Base-by-base conservation (phyloP, 495 filamentous ascomycete genomes). In the Penicillium argentinense region DNA sequence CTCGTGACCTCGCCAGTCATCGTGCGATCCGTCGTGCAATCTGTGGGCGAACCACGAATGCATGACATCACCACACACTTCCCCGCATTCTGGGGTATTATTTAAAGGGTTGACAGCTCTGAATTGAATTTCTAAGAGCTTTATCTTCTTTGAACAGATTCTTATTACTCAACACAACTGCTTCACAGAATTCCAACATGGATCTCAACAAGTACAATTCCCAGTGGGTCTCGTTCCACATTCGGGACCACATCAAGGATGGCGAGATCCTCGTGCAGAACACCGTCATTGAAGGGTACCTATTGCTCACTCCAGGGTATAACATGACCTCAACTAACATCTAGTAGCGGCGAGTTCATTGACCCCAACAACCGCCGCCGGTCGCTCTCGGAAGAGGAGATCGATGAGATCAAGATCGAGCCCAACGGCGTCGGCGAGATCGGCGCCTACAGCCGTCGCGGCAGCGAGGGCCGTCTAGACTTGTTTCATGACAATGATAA, bases 161-260 rank as follows among this genome's bases (percentile, higher is more conserved):
- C n/a, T n/a, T n/a, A n/a, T n/a, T n/a, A n/a, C n/a, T n/a, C n/a
- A n/a, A n/a, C n/a, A n/a, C n/a, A n/a, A n/a, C n/a, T n/a, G n/a
- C n/a, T n/a, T n/a, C n/a, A n/a, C n/a, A n/a, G n/a, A n/a, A n/a
- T n/a, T n/a, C n/a, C n/a, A n/a, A n/a, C n/a, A n/a, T n/a, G n/a
- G n/a, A n/a, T n/a, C n/a, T n/a, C n/a, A 50, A 56, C 43, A 64
- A 60, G 34, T 55, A 68, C 53, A 57, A 57, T 22, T 59, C 64
- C n/a, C 55, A 63, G 45, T 71, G 67, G 67, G 61, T 71, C 37
- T 52, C 52, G 18, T 63, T 71, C 52, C 67, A 71, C 43, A 71
- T 71, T 38, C 60, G 67, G 14, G 67, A 65, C 58, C 65, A 58
- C 37, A 53, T 71, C 11, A 46, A 61, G 6, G 44, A 64, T 22